A percentile compares a stretch with the other conserved stretches of the same genome.
Conservation (phyloP, 1,139 yeast species). For the Yamadazyma triangularis region DNA sequence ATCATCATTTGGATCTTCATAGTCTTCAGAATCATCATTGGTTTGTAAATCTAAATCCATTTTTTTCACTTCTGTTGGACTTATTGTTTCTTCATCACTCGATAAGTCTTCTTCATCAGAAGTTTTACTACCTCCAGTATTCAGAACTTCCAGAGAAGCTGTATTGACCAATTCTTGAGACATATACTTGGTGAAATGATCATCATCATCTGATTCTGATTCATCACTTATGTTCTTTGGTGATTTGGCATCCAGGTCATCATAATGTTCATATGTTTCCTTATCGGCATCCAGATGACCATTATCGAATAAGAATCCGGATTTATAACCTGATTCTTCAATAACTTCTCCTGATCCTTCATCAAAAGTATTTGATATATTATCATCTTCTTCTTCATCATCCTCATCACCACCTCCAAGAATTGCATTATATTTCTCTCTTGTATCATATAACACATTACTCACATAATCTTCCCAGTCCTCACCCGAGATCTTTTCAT, state of each 20-base stretch:
- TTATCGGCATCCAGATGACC: conserved; percentile 30
- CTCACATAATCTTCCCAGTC: conserved; percentile 85
- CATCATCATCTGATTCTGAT: conserved; percentile 26
- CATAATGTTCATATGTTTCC: conserved; percentile 16
- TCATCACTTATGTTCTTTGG: conserved; percentile 16
- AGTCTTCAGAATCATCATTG: conserved; percentile 48
- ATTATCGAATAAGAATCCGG: conserved; percentile 34
- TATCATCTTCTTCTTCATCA: conserved; percentile 32
- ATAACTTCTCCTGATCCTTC: conserved; percentile 48
- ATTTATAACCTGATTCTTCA: conserved; percentile 30
- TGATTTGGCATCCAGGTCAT: conserved; percentile 15
- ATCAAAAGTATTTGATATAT: conserved; percentile 42
- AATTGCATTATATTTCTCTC: conserved; percentile 94
- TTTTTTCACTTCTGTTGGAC: background rate
- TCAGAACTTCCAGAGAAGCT: conserved; percentile 53
- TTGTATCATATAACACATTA: conserved; percentile 76
- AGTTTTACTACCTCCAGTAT: conserved; percentile 37
- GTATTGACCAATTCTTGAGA: conserved; percentile 71
- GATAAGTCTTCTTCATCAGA: conserved; percentile 18
- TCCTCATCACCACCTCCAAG: conserved; percentile 66
- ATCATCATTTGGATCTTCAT: conserved; percentile 78
- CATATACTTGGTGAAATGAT: conserved; percentile 71
- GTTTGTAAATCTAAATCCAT: background rate
- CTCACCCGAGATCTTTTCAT: conserved; percentile 53
- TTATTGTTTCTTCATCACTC: conserved; percentile 44